phyloP scores from a whole-genome alignment of 179 eudicot species.

The Gypsophila paniculata region DNA sequence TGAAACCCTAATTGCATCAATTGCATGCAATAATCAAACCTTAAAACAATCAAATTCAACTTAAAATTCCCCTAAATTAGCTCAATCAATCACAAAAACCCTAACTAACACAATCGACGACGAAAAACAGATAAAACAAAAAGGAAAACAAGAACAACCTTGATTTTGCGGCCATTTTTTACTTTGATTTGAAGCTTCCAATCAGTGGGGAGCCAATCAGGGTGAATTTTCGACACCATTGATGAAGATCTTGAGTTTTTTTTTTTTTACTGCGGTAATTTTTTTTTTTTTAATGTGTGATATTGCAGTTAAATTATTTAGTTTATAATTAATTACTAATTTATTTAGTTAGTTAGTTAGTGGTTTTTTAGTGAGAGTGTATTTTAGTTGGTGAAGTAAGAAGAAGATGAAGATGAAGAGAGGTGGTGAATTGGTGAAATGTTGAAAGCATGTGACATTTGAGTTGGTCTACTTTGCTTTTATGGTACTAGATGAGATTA shows the following conservation, averaged over 20 bases:
- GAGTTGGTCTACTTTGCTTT: too few species aligned
- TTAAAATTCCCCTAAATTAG: neutral
- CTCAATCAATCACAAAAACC: slow-evolving; percentile 16
- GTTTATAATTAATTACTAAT: too few species aligned
- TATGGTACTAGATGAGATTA: too few species aligned
- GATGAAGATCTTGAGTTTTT: slow-evolving; percentile 9
- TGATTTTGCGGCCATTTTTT: slow-evolving; percentile 29
- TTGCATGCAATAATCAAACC: slow-evolving; percentile 15
- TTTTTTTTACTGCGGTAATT: neutral
- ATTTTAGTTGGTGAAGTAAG: neutral
- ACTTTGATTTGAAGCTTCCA: slow-evolving; percentile 38
- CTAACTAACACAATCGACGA: neutral
- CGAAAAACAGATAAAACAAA: neutral
- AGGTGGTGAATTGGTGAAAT: too few species aligned
- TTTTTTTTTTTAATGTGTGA: too few species aligned
- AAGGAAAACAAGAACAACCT: slow-evolving; percentile 21
- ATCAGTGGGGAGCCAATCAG: slow-evolving; percentile 41
- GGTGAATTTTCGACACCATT: slow-evolving; percentile 28
- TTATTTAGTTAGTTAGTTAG: neutral
- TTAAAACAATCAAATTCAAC: neutral
- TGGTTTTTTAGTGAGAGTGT: neutral
- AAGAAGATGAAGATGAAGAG: neutral
- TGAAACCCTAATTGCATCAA: neutral
- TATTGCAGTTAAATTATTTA: too few species aligned
- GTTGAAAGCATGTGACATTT: too few species aligned